Evolutionary conservation across 208 protist species (phyloP), one percentile per base, ranked within the genome.

Genomic region (Wallacemonas sp.): DNA sequence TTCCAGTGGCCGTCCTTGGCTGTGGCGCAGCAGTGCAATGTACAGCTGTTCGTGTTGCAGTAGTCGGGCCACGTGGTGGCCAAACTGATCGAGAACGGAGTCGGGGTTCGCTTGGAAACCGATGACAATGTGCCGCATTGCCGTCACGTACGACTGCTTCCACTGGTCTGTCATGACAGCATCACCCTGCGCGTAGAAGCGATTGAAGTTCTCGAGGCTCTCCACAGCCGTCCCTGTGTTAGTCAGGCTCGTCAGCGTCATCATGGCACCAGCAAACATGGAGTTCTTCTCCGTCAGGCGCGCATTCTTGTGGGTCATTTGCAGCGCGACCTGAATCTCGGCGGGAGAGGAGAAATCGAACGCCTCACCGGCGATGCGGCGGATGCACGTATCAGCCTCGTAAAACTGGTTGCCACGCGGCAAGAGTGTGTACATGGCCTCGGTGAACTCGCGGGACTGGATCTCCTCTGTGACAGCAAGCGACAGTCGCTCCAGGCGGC

Each of bases 11-110:
- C 71, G 61, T 5, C 57, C 63, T n/a, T 66, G 66, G 39, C 71
- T 59, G 21, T 55, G 2, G 6, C 71, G 64, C 27, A 82, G 63
- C 61, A 82, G 58, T 1, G 46, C 71, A 1, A 72, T n/a, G 60
- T 74, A 69, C 10, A 73, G 55, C 0, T 60, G 46, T 54, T 77
- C 70, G 48, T 69, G 55, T 50, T 76, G 44, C 42, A 77, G 52
- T 8, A 78, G 19, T 10, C 37, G 41, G 15, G 38, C 42, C 10
- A 82, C 38, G n/a, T 63, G 54, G 63, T 54, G 55, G 48, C 63
- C 66, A 41, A 64, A 68, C 24, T 61, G 53, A 3, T 41, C 45
- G 19, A 71, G 62, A 10, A 68, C 50, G 2, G 13, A 22, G 6
- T 46, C 44, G 2, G 76, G 76, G 17, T 54, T 19, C 2, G 48